phyloP scores from a whole-genome alignment of 75 land plant species.

The Cupressus sempervirens region DNA sequence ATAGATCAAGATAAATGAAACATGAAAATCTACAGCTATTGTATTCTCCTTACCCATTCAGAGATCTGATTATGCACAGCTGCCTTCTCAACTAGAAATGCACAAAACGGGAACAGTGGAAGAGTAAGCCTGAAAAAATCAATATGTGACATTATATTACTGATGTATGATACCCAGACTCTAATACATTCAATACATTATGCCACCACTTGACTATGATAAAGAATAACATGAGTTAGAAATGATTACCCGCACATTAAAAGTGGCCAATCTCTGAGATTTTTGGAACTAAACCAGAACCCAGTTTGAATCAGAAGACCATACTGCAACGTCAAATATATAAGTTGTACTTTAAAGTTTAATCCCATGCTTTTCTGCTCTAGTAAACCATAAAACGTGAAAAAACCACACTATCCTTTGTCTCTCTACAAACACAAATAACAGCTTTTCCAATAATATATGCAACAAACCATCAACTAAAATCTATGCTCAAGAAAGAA shows the following conservation, averaged over 20 bases:
- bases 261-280: conserved; percentile 86
- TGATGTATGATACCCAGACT: not conserved
- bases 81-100: conserved; percentile 69
- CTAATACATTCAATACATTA: not conserved
- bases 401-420: not conserved
- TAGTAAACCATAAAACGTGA: no score
- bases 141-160: not conserved
- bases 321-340: conserved; percentile 52
- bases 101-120: conserved; percentile 56
- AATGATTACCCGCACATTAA: conserved; percentile 45
- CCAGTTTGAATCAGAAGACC: conserved; percentile 77
- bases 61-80: conserved; percentile 38
- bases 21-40: not conserved
- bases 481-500: not conserved
- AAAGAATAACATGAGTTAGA: not conserved
- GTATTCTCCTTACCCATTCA: conserved; percentile 50
- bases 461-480: not conserved
- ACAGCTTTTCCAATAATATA: not conserved
- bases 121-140: conserved; percentile 57
- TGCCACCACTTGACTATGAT: not conserved
- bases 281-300: conserved; percentile 87
- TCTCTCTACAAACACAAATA: not conserved
- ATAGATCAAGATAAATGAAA: not conserved
- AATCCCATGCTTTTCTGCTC: not conserved
- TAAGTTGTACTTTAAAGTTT: not conserved